Evolutionary conservation across 73 alveolate genomes (phyloP), one percentile per base, ranked within the genome.

Genomic region (Effrenium voratum): DNA sequence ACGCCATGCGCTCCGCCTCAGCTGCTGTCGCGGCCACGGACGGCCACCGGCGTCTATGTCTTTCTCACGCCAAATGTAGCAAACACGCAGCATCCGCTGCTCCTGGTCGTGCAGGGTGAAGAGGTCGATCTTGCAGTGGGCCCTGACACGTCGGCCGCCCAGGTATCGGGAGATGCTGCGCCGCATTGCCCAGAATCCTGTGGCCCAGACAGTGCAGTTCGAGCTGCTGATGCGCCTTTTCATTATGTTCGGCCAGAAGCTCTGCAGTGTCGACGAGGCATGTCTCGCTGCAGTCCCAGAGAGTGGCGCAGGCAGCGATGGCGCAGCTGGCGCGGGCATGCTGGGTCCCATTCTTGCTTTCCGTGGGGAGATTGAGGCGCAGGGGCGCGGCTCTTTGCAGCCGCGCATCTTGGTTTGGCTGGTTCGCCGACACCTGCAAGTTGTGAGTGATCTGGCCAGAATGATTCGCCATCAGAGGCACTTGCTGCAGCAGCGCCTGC

Each of bases 351-450:
- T 73, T 13, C 50, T 73, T 5, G 84, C 52, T 32, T 73, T 73
- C 50, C 46, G 84, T 5, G 84, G 84, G 10, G 84, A 73, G 40
- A 73, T 73, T 24, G 84, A 73, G 50, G 84, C 84, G 46, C 84
- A 73, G 30, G 84, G 84, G 38, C n/a, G 40, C 10, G 40, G 79
- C 40, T 66, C 79, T 15, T 34, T 66, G 79, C 79, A 66, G 6
- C 79, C 79, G 40, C 79, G 22, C 40, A 66, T 66, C 40, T 34
- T 66, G 79, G 79, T 66, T 15, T 66, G 79, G 79, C 79, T 66
- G n/a, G 79, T 66, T 8, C 22, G 79, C 40, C 43, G 79, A 24
- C 79, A 66, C n/a, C 40, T 73, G 46, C 47, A 73, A 34, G 84
- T 73, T 10, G 40, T 73, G 84, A 34, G 84, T 49, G 52, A 73